Conservation (phyloP, 1,284 basidiomycete species). For the Rhodotorula sp. region DNA sequence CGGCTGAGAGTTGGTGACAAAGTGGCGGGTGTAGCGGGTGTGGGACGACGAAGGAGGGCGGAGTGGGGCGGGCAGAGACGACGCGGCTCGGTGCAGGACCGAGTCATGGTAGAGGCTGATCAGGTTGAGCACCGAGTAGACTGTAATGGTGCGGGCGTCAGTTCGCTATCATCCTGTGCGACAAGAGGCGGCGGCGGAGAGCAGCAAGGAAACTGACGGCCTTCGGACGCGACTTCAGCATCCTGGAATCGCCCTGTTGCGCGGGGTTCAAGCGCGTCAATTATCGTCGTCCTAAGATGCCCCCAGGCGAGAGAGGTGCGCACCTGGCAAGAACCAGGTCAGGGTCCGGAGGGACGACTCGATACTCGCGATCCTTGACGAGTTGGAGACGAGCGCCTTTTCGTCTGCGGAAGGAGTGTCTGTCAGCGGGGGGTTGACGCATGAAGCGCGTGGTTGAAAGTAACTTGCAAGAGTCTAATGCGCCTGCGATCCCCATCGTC, state of each 20-base stretch:
- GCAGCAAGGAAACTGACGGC: constrained; percentile 18
- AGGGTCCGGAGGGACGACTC: constrained; percentile 44
- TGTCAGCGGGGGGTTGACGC: background rate
- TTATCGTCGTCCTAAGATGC: too few relatives aligned
- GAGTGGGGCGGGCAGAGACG: constrained; percentile 38
- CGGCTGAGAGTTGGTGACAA: constrained; percentile 42
- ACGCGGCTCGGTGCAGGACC: constrained; percentile 48
- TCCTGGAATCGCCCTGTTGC: constrained; percentile 44
- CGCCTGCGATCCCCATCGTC: constrained; percentile 11
- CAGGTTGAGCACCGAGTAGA: constrained; percentile 51
- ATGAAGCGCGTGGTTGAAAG: background rate
- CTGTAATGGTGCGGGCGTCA: constrained; percentile 14
- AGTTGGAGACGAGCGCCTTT: constrained; percentile 36
- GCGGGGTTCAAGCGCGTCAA: background rate
- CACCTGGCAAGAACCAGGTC: constrained; percentile 46
- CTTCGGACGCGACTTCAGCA: constrained; percentile 45
- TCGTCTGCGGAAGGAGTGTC: constrained; percentile 22
- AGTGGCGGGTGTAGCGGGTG: constrained; percentile 50
- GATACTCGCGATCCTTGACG: constrained; percentile 42
- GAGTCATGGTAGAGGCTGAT: constrained; percentile 53
- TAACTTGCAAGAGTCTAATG: constrained; percentile 22
- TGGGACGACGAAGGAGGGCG: constrained; percentile 49
- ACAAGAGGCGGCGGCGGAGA: background rate
- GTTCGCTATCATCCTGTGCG: background rate
- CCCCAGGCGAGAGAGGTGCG: background rate